phyloP scores from a whole-genome alignment of 805 yeast genomes.

The Sungouiella thailandica region DNA sequence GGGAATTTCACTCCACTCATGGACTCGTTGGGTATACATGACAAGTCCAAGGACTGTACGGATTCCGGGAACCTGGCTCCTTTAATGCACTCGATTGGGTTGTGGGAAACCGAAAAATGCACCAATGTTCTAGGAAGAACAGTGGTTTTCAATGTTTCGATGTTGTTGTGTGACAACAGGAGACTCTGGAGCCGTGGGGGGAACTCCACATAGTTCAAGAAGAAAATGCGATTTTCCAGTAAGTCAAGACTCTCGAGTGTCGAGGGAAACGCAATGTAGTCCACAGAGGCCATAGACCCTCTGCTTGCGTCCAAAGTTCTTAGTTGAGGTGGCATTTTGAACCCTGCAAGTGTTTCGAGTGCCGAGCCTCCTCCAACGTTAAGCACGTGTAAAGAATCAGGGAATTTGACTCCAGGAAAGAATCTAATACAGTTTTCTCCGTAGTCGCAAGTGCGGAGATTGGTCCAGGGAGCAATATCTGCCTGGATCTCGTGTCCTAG shows the following conservation, averaged over 20 bases:
- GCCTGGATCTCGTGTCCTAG: conserved; percentile 34
- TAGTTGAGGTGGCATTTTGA: conserved; percentile 32
- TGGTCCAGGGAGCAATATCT: conserved; percentile 32
- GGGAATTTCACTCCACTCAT: conserved; percentile 46
- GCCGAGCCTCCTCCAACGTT: conserved; percentile 38
- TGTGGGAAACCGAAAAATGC: conserved; percentile 27
- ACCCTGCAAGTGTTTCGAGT: conserved; percentile 35
- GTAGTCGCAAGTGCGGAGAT: conserved; percentile 31
- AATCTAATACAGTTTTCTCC: conserved; percentile 32
- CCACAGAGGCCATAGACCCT: conserved; percentile 31
- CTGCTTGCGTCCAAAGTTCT: conserved; percentile 27
- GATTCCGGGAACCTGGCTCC: conserved; percentile 38
- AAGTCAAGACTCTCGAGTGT: conserved; percentile 30
- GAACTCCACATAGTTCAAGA: conserved; percentile 35
- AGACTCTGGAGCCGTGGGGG: conserved; percentile 26
- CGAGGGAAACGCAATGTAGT: conserved; percentile 31
- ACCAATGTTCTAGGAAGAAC: conserved; percentile 31
- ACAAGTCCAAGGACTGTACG: conserved; percentile 32
- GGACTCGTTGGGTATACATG: conserved; percentile 41
- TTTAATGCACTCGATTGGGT: conserved; percentile 40
- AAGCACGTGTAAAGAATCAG: conserved; percentile 32
- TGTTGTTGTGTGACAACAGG: conserved; percentile 36
- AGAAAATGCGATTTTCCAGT: conserved; percentile 34
- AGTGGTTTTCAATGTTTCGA: conserved; percentile 34
- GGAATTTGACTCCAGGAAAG: conserved; percentile 37